These are phyloP conservation scores for Fusarium nurragi DNA, from an alignment of 2,329 filamentous ascomycete species.

Conservation along the genomic window DNA sequence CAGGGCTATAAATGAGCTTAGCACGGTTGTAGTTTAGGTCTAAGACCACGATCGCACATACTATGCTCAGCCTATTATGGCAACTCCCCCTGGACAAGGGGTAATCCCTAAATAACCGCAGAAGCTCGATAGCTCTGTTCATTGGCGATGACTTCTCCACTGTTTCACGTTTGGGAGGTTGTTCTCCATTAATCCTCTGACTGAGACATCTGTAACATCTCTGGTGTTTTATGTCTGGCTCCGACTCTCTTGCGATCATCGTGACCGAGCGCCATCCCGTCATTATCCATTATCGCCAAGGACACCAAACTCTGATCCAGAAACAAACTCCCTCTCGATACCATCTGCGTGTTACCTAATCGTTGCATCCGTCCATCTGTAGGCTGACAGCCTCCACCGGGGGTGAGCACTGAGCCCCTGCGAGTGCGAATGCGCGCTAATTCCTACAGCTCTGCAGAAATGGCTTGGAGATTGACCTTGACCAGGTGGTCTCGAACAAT, in stretches of 20 bases:
- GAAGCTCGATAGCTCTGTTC: background rate
- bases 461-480: constrained; percentile 25
- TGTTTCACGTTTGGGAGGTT: constrained; percentile 32
- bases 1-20: constrained; percentile 21
- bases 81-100: constrained; percentile 13
- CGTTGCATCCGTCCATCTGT: constrained; percentile 3
- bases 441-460: constrained; percentile 24
- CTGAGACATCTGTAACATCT: constrained; percentile 30
- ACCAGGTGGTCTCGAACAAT: constrained; percentile 38
- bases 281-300: background rate
- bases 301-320: constrained; percentile 3
- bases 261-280: background rate
- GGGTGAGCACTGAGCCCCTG: constrained; percentile 26
- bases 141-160: constrained; percentile 31
- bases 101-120: constrained; percentile 31
- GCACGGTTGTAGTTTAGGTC: constrained; percentile 2
- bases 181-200: constrained; percentile 14
- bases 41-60: too few species aligned
- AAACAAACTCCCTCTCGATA: background rate
- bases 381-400: constrained; percentile 14
- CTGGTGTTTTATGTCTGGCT: constrained; percentile 18
- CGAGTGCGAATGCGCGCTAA: constrained; percentile 7
- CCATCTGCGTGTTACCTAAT: background rate
- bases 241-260: background rate
- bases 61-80: constrained; percentile 5